Conservation (phyloP, 1,139 yeast genomes). For the Lodderomyces orthopsilosis region DNA sequence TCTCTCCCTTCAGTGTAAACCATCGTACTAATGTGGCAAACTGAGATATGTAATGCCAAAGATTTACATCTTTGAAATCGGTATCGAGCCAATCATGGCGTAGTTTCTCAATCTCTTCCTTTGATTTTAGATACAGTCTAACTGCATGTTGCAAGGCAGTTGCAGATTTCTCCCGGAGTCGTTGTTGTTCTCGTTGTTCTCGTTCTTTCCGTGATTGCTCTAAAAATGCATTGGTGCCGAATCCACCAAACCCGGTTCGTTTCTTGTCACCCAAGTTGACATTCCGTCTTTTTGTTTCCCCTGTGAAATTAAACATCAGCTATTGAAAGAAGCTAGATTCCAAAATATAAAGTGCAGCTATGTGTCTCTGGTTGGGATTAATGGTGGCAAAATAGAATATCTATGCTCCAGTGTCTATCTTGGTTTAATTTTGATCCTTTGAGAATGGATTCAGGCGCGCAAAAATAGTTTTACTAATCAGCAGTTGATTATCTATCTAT, state of each 20-base stretch:
- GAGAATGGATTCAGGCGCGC: too few species aligned
- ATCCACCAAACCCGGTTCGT: constrained; percentile 17
- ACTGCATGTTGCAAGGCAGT: constrained; percentile 47
- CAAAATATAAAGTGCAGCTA: too few species aligned
- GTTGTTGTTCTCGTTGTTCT: constrained; percentile 55
- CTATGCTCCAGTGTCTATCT: too few species aligned
- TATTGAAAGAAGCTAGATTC: too few species aligned
- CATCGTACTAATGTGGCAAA: neutral
- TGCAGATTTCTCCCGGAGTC: constrained; percentile 51
- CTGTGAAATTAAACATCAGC: constrained; percentile 59
- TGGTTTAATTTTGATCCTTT: too few species aligned
- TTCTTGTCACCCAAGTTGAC: constrained; percentile 71
- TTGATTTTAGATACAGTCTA: constrained; percentile 33
- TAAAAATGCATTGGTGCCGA: constrained; percentile 26
- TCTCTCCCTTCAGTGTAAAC: neutral
- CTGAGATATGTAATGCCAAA: neutral
- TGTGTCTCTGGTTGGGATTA: too few species aligned
- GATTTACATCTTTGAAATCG: neutral
- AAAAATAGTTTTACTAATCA: neutral
- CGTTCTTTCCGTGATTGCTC: constrained; percentile 67
- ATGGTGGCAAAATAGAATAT: neutral
- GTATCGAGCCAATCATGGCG: constrained; percentile 11
- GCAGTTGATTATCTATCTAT: too few species aligned
- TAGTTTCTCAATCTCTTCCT: constrained; percentile 9
- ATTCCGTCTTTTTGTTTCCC: constrained; percentile 58